These are phyloP conservation scores for Giardia muris DNA, from an alignment of 208 protist genomes.

Conservation along the genomic window DNA sequence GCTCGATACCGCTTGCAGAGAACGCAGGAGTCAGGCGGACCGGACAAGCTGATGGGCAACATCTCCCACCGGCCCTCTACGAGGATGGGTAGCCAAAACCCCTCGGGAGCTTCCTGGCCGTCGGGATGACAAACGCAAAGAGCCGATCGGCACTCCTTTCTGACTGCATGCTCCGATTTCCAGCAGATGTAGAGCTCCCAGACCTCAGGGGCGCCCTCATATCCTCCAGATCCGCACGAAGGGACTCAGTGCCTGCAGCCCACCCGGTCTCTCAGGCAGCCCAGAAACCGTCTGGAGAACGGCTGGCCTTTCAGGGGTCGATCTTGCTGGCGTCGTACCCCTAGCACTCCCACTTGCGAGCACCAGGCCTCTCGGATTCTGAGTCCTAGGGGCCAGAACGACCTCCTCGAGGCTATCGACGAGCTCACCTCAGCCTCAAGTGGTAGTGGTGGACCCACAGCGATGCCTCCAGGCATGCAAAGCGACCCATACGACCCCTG, in stretches of 20 bases:
- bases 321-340: slow-evolving; percentile 64
- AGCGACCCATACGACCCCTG: background rate
- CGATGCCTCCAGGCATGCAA: background rate
- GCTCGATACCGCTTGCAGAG: slow-evolving; percentile 61
- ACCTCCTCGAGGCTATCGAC: slow-evolving; percentile 58
- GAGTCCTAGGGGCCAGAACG: slow-evolving; percentile 35
- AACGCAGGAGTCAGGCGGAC: slow-evolving; percentile 64
- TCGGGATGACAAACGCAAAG: slow-evolving; percentile 97
- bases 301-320: slow-evolving; percentile 92
- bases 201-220: slow-evolving; percentile 82
- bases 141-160: slow-evolving; percentile 96
- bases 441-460: slow-evolving; percentile 53
- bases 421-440: slow-evolving; percentile 87
- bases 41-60: slow-evolving; percentile 80
- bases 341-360: slow-evolving; percentile 50
- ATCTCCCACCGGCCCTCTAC: slow-evolving; percentile 97
- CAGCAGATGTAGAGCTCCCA: slow-evolving; percentile 76
- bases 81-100: slow-evolving; percentile 93
- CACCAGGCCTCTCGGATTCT: background rate
- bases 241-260: slow-evolving; percentile 64
- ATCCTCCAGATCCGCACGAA: slow-evolving; percentile 96
- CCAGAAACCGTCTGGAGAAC: slow-evolving; percentile 70
- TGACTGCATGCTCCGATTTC: slow-evolving; percentile 85
- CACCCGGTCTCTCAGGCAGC: slow-evolving; percentile 66
- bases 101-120: slow-evolving; percentile 96